Conservation (phyloP, 768 basidiomycete species). For the Mycena crocata region DNA sequence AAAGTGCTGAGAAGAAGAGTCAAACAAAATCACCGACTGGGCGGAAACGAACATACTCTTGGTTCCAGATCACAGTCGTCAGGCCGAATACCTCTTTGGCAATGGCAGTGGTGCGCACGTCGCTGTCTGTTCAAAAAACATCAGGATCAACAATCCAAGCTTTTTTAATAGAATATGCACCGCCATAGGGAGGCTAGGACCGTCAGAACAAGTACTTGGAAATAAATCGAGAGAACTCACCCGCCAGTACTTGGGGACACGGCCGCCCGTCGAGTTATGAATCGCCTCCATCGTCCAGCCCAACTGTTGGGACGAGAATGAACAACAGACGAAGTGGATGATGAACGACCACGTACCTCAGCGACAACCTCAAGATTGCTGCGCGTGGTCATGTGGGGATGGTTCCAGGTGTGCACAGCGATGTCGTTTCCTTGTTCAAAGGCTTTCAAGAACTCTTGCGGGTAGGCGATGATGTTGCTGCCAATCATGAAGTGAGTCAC, state of each 20-base stretch:
- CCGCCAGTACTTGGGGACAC: slow-evolving; percentile 76
- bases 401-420: slow-evolving; percentile 71
- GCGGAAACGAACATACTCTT: slow-evolving; percentile 65
- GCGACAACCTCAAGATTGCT: slow-evolving; percentile 58
- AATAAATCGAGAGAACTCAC: slow-evolving; percentile 46
- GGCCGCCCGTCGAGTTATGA: slow-evolving; percentile 67
- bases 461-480: slow-evolving; percentile 26
- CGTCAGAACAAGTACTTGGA: slow-evolving; percentile 38
- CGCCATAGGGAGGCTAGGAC: slow-evolving; percentile 49
- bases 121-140: slow-evolving; percentile 56
- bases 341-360: slow-evolving; percentile 16
- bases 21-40: slow-evolving; percentile 35
- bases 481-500: slow-evolving; percentile 95
- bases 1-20: slow-evolving; percentile 60
- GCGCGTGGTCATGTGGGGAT: slow-evolving; percentile 62
- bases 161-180: background rate
- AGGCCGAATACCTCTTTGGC: slow-evolving; percentile 87
- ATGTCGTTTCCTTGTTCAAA: slow-evolving; percentile 61
- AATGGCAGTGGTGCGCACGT: slow-evolving; percentile 86
- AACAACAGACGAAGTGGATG: background rate
- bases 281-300: slow-evolving; percentile 74
- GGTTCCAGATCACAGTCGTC: slow-evolving; percentile 88
- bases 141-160: no score
- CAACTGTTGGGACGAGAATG: slow-evolving; percentile 49
- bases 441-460: slow-evolving; percentile 28